Base-by-base conservation (phyloP, 2,329 filamentous ascomycete species). In the Fusarium sp. region DNA sequence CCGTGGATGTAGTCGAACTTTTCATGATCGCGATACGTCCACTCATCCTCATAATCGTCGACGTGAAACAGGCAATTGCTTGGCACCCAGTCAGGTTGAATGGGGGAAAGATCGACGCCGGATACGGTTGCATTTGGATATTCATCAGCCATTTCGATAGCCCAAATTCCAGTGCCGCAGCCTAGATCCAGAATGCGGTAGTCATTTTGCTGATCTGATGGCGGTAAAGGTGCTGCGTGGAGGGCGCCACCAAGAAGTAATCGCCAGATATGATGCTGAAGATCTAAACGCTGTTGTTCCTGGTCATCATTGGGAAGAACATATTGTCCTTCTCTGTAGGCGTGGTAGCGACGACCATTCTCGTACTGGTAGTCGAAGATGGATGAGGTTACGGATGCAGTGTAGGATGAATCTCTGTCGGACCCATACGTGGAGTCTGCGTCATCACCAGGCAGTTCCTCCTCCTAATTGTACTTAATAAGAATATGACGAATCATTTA, bases 51-150 rank as follows among this genome's bases (percentile, higher is more conserved):
- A 37, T 87, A 85, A 73, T 92, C 89, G 74, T 92, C 89, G 37
- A 91, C 84, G 58, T 89, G 83, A 70, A 91, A 91, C 59, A 85
- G 83, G 62, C 89, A 86, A 71, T 91, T 91, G 28, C 83, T 80
- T 2, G 88, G 88, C 6, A 90, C 84, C 79, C 84, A 75, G 11
- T 62, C 65, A 4, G 86, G 86, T 72, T 89, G 87, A 42, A 89
- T 88, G 2, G 87, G 86, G 14, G 84, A 87, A 4, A 90, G 81
- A 72, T 89, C 87, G 8, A 86, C 82, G 13, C 87, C 87, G 21
- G 81, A 73, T 12, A 82, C 77, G 8, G 71, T 65, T 1, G 79
- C 75, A 6, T 67, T 65, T 6, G 81, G 78, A 63, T 78, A 82
- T 64, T 81, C 74, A 65, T 86, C 84, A 71, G 85, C 86, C 77